These are phyloP conservation scores for Amanita phalloides DNA, from an alignment of 768 basidiomycete species.

Conservation along the genomic window DNA sequence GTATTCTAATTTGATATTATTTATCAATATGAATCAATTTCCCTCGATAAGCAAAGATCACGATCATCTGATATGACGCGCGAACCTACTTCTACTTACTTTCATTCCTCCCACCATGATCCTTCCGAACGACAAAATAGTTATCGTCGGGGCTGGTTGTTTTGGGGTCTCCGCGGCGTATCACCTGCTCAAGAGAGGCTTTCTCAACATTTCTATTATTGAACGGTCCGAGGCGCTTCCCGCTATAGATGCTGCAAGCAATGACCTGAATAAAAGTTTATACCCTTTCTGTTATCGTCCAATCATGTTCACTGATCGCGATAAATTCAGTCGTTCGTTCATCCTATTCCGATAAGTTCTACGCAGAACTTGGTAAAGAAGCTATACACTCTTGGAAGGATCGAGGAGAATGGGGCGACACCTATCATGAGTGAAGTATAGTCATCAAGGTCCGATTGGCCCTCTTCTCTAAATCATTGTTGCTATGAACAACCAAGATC, in stretches of 20 bases:
- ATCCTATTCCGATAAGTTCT: conserved; percentile 60
- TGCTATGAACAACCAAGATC: conserved; percentile 31
- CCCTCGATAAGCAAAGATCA: neutral
- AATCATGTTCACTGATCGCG: neutral
- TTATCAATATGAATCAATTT: neutral
- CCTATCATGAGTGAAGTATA: conserved; percentile 72
- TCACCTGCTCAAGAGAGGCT: conserved; percentile 64
- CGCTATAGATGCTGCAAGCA: conserved; percentile 71
- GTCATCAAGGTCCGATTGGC: conserved; percentile 11
- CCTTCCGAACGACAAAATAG: conserved; percentile 25
- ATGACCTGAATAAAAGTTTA: conserved; percentile 41
- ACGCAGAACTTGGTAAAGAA: conserved; percentile 61
- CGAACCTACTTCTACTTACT: neutral
- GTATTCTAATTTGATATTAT: neutral
- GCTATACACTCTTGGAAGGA: conserved; percentile 72
- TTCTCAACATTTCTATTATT: conserved; percentile 59
- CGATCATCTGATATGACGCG: neutral
- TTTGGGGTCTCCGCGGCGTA: conserved; percentile 85
- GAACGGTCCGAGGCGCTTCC: conserved; percentile 64
- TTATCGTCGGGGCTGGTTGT: conserved; percentile 76
- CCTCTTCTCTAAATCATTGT: neutral
- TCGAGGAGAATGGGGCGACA: conserved; percentile 51
- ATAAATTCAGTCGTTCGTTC: conserved; percentile 60
- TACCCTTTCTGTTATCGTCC: neutral
- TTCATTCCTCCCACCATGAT: conserved; percentile 12